Conservation (phyloP, 768 basidiomycete genomes). For the Xerocomellus amylosporus region DNA sequence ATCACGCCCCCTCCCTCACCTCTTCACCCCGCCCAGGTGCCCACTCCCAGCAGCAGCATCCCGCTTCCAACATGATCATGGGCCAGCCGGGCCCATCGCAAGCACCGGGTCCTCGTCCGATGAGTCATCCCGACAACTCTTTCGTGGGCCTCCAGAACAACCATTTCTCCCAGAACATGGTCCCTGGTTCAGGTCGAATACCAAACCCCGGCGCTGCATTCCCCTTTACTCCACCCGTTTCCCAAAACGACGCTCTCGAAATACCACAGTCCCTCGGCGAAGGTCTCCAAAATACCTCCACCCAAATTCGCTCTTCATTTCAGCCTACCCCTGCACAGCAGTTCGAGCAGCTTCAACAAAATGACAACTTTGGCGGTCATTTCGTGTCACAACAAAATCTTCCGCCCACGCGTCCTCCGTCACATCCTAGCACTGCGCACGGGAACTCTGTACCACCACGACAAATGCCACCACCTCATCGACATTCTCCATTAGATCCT, state of each 20-base stretch:
- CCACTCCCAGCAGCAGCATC: constrained; percentile 30
- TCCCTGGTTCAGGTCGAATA: constrained; percentile 37
- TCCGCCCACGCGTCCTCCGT: constrained; percentile 43
- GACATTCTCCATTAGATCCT: constrained; percentile 49
- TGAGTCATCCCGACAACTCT: constrained; percentile 46
- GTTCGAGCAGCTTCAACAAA: constrained; percentile 52
- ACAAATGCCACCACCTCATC: constrained; percentile 37
- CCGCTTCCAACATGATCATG: constrained; percentile 30
- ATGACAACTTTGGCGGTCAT: constrained; percentile 32
- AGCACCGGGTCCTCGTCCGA: constrained; percentile 33
- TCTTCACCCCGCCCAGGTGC: constrained; percentile 32
- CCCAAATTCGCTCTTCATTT: constrained; percentile 39
- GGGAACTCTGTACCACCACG: constrained; percentile 32
- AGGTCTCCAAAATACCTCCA: constrained; percentile 39
- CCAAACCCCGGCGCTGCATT: constrained; percentile 35
- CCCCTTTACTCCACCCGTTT: constrained; percentile 46
- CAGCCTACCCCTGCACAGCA: constrained; percentile 64
- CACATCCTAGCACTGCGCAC: constrained; percentile 36
- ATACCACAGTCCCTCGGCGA: constrained; percentile 42
- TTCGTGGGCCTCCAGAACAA: constrained; percentile 43
- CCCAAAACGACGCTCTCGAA: constrained; percentile 49
- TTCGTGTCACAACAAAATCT: constrained; percentile 40
- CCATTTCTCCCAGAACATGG: constrained; percentile 33
- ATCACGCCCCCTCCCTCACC: constrained; percentile 29
- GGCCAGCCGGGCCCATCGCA: constrained; percentile 32